Evolutionary conservation across 176 grass and related monocot genomes (phyloP), one percentile per base, ranked within the genome.

Genomic region (Pharus latifolius): DNA sequence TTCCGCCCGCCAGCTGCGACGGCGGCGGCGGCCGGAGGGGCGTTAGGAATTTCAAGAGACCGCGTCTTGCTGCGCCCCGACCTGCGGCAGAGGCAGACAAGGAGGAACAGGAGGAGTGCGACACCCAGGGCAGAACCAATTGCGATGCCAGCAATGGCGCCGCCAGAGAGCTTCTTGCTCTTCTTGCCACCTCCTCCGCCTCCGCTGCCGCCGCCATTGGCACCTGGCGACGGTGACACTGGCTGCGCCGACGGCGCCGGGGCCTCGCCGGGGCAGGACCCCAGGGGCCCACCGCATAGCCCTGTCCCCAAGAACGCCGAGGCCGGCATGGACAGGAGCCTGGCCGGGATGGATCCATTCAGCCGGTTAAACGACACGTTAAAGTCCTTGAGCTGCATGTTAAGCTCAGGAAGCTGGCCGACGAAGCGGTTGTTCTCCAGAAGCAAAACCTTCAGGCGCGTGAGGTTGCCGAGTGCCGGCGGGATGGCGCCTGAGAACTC

Each of bases 281-380:
- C 70, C 19, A 87, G 49, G 19, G 88, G 88, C 0, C 72, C 76
- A 1, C 88, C 88, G 76, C 88, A 91, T 33, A 91, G 43, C 10
- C 48, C 33, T 1, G 72, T 87, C 26, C 72, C 66, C 6, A 81
- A 60, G 84, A 91, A 91, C 9, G 88, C 66, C 0, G 54, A 45
- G 17, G 59, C 38, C 33, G 88, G 84, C 56, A 25, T 62, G 18
- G 51, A 46, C 8, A 80, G 84, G 7, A 91, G 72, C 3, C 18
- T 49, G n/a, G 80, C 44, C 0, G 88, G 88, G 26, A 91, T 64
- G 67, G 88, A 84, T 67, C 84, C 88, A 18, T 83, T 84, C 18
- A 91, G 48, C 22, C 44, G 76, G 60, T 91, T 91, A 40, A 64
- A 84, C 7, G 88, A 91, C n/a, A 91, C 88, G 60, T 91, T 91